Percentiles rank a stretch among this genome's conserved stretches.
Evolutionary conservation across 371 early-diverging fungal genomes (phyloP).

Genomic region (Mortierella sp.): DNA sequence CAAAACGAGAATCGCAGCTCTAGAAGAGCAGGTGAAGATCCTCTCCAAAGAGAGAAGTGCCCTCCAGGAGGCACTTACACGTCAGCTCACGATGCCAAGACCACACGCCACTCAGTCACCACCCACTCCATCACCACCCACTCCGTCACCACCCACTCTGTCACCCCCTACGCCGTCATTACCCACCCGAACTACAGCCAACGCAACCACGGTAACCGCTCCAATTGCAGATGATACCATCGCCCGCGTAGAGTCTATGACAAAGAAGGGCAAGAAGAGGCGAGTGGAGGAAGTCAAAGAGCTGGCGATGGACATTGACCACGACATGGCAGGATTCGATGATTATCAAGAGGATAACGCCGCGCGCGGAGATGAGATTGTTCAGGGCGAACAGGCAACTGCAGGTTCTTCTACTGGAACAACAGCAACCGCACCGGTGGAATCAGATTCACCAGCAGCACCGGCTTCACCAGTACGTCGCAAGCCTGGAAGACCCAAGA

Average conservation of each 20-base stretch:
- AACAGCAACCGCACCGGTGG: neutral
- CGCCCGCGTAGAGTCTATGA: neutral
- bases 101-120: neutral
- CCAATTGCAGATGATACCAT: slow-evolving; percentile 7
- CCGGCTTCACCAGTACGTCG: neutral
- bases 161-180: neutral
- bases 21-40: slow-evolving; percentile 27
- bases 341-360: neutral
- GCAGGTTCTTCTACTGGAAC: too few relatives aligned
- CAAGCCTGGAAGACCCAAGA: slow-evolving; percentile 1
- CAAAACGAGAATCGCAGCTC: slow-evolving; percentile 7
- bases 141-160: too few relatives aligned
- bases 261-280: neutral
- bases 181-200: neutral
- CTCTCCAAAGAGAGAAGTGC: slow-evolving; percentile 39
- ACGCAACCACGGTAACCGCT: neutral
- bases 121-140: too few relatives aligned
- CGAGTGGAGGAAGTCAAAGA: neutral
- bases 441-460: neutral
- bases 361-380: neutral
- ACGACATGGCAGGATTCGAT: neutral
- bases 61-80: slow-evolving; percentile 36
- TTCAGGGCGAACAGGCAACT: neutral
- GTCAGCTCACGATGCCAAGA: neutral
- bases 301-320: neutral